phyloP scores from a whole-genome alignment of 2,329 filamentous ascomycete genomes.

The Pyricularia sp. region DNA sequence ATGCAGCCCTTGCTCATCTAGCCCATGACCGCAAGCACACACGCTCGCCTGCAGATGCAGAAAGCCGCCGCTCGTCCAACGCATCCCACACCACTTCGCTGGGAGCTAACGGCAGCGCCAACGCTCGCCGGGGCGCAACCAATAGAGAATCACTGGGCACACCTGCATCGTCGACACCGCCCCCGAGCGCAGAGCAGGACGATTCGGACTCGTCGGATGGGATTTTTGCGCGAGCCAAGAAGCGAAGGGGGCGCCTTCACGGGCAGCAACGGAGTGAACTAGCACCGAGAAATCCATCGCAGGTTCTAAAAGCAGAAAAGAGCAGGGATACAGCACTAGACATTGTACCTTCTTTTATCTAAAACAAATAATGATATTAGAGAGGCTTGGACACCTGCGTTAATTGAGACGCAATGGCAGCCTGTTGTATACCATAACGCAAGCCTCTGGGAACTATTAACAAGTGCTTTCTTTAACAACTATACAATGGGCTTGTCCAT shows the following conservation, averaged over 20 bases:
- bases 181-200: background rate
- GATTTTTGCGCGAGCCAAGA: background rate
- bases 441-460: too few relatives aligned
- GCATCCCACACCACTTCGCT: background rate
- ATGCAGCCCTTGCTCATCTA: background rate
- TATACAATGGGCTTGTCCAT: too few relatives aligned
- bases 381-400: background rate
- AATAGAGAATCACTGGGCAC: background rate
- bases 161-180: too few relatives aligned
- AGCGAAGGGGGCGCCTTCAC: background rate
- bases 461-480: too few relatives aligned
- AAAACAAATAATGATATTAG: background rate
- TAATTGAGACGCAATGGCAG: background rate
- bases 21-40: background rate
- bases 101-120: background rate
- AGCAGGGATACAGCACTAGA: background rate
- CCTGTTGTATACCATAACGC: background rate
- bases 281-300: background rate
- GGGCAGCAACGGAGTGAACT: background rate
- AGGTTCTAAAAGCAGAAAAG: background rate
- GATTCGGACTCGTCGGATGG: conserved; percentile 1
- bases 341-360: conserved; percentile 3
- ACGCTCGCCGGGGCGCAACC: background rate
- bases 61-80: too few relatives aligned
- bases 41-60: background rate